phyloP scores from a whole-genome alignment of 495 filamentous ascomycete species.

The Xylaria longipes region DNA sequence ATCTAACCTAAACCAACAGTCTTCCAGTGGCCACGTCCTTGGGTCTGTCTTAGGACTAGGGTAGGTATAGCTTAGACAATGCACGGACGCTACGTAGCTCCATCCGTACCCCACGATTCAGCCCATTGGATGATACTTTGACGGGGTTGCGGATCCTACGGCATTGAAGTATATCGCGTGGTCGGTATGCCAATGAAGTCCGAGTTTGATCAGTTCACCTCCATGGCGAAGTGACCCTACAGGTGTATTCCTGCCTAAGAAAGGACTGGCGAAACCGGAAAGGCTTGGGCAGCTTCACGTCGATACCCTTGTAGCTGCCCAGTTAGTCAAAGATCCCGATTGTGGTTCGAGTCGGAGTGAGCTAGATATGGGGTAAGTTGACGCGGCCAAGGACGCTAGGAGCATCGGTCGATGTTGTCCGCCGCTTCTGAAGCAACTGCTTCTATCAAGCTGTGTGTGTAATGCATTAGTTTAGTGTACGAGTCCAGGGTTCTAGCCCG shows the following conservation, averaged over 20 bases:
- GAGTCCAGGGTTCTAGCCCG: neutral
- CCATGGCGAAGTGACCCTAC: neutral
- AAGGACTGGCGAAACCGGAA: neutral
- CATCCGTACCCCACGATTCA: slow-evolving; percentile 8
- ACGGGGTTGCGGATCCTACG: slow-evolving; percentile 12
- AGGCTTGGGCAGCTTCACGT: neutral
- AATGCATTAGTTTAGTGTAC: neutral
- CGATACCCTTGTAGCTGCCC: neutral
- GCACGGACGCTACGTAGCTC: slow-evolving; percentile 11
- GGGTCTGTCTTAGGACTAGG: slow-evolving; percentile 9
- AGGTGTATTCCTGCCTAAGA: neutral
- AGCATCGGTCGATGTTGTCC: neutral
- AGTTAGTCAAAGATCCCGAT: neutral
- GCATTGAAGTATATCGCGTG: neutral
- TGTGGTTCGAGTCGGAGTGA: neutral
- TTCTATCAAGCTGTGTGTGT: neutral
- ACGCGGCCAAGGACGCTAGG: slow-evolving; percentile 5
- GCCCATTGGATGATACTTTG: neutral
- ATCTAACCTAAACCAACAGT: neutral
- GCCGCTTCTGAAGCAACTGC: neutral
- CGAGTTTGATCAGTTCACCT: neutral
- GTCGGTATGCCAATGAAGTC: neutral
- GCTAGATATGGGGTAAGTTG: neutral
- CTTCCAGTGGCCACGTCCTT: slow-evolving; percentile 1
- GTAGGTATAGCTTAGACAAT: slow-evolving; percentile 10